These are phyloP conservation scores for Boletellus sp. DNA, from an alignment of 1,284 basidiomycete genomes.

Conservation along the genomic window DNA sequence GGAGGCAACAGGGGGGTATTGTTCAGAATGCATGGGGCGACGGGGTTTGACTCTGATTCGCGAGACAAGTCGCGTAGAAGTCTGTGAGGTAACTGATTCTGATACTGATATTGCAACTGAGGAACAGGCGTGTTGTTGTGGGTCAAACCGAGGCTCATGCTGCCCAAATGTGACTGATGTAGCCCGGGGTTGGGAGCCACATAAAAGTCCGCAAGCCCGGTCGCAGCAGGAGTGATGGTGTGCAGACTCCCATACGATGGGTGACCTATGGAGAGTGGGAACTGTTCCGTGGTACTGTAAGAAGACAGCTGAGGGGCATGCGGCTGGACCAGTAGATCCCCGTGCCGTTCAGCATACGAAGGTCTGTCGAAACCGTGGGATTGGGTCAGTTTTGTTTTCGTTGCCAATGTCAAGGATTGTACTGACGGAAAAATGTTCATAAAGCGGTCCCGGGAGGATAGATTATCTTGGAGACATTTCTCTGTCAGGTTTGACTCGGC, in stretches of 20 bases:
- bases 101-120: background rate
- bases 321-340: background rate
- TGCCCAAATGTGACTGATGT: background rate
- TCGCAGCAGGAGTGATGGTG: background rate
- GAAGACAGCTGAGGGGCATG: background rate
- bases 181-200: background rate
- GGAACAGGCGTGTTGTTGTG: background rate
- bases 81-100: background rate
- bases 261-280: background rate
- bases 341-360: background rate
- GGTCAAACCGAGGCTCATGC: background rate
- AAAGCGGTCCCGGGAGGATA: background rate
- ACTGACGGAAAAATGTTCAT: slow-evolving; percentile 3
- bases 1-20: background rate
- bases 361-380: background rate
- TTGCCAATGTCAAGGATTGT: background rate
- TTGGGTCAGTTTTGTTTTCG: slow-evolving; percentile 3
- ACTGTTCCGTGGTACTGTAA: background rate
- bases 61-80: background rate
- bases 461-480: background rate
- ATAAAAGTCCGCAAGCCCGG: background rate
- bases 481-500: background rate
- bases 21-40: background rate
- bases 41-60: background rate
- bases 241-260: background rate